Conservation (phyloP, 1,284 basidiomycete genomes). For the Golubevia pallescens region DNA sequence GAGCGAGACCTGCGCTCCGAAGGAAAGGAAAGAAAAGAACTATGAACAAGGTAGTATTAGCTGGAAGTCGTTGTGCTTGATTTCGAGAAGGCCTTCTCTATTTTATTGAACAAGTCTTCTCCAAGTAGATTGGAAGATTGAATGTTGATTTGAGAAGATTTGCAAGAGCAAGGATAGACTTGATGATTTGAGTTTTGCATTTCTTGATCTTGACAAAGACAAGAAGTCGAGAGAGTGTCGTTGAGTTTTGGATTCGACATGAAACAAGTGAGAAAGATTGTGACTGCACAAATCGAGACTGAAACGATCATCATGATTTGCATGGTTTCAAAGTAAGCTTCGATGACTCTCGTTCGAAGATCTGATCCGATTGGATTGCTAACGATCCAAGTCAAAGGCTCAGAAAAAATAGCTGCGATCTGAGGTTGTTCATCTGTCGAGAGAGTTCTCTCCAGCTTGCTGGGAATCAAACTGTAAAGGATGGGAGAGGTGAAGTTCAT, state of each 20-base stretch:
- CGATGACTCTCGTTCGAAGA: conserved; percentile 11
- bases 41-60: too few relatives aligned
- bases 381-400: conserved; percentile 20
- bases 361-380: conserved; percentile 9
- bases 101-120: too few relatives aligned
- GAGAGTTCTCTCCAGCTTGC: conserved; percentile 3
- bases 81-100: too few relatives aligned
- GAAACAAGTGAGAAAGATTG: not conserved
- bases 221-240: not conserved
- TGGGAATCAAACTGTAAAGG: conserved; percentile 9
- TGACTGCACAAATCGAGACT: conserved; percentile 6
- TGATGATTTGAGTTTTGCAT: too few relatives aligned
- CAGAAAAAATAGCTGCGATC: conserved; percentile 7
- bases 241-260: conserved; percentile 13
- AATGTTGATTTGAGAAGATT: too few relatives aligned
- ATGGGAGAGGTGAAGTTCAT: too few relatives aligned
- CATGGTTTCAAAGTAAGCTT: conserved; percentile 9
- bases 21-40: too few relatives aligned
- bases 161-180: too few relatives aligned
- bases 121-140: too few relatives aligned
- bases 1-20: too few relatives aligned
- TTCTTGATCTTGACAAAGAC: too few relatives aligned
- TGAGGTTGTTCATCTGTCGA: not conserved
- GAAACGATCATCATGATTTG: conserved; percentile 15
- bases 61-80: too few relatives aligned